These are phyloP conservation scores for Talaromyces nanjingensis DNA, from an alignment of 495 filamentous ascomycete species.

Conservation along the genomic window DNA sequence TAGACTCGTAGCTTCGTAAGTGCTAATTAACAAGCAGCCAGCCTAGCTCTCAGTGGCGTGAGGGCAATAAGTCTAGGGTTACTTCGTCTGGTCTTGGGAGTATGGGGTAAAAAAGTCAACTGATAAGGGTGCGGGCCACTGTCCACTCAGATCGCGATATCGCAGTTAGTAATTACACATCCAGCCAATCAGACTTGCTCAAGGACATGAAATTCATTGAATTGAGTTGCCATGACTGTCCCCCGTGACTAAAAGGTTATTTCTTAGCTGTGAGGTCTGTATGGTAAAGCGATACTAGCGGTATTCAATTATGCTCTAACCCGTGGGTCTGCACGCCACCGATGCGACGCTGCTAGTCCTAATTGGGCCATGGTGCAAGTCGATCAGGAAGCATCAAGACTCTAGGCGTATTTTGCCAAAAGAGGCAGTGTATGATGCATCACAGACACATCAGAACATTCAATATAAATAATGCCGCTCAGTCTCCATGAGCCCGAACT, in stretches of 20 bases:
- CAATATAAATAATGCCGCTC: too few relatives aligned
- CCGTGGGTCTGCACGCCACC: neutral
- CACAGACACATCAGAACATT: too few relatives aligned
- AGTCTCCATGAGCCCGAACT: neutral
- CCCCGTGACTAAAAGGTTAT: neutral
- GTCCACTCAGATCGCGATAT: neutral
- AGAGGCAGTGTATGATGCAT: neutral
- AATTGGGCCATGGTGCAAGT: neutral
- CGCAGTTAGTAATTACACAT: neutral
- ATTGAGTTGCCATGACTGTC: neutral
- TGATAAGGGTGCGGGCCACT: neutral
- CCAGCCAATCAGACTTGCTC: neutral
- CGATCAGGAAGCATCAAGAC: neutral
- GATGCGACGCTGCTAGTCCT: neutral
- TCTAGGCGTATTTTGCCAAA: neutral
- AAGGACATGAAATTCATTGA: neutral
- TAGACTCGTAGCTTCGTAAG: too few relatives aligned
- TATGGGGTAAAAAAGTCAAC: slow-evolving; percentile 4
- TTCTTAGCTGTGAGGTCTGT: neutral
- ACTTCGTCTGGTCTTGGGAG: neutral
- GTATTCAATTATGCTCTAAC: neutral
- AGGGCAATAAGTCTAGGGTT: neutral
- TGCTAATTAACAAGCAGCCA: too few relatives aligned
- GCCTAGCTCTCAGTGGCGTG: neutral
- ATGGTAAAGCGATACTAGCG: neutral